Percentiles rank a stretch among this genome's conserved stretches.
These are phyloP conservation scores for Syzygium aqueum DNA, from an alignment of 345 rosid species.

Conservation along the genomic window DNA sequence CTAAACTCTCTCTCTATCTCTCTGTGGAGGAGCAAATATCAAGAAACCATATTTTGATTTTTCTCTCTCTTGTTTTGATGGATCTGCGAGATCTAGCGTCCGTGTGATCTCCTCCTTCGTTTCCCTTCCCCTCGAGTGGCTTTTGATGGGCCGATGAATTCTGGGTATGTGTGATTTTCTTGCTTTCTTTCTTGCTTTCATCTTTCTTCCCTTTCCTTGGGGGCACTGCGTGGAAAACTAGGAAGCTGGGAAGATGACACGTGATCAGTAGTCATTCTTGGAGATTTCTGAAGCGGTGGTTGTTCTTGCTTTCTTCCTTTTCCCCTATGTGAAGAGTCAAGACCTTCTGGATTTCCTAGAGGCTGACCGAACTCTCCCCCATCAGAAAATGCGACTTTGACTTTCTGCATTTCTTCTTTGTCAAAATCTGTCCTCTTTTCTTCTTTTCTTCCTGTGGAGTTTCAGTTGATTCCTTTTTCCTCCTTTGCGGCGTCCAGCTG, in stretches of 20 bases:
- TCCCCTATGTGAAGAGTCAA: not conserved
- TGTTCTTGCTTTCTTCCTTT: not conserved
- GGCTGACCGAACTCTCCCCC: not conserved
- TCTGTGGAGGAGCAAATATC: not conserved
- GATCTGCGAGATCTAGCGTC: slow-evolving; percentile 24
- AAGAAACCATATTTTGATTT: not conserved
- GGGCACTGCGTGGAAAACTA: not conserved
- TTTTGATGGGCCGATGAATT: not conserved
- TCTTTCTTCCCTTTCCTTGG: not conserved
- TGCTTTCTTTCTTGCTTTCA: not conserved
- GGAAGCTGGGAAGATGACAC: not conserved
- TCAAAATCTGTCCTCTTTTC: not conserved
- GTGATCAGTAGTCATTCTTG: not conserved
- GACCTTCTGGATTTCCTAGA: not conserved
- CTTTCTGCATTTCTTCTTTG: not conserved
- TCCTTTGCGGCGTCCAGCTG: not conserved
- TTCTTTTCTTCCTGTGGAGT: not conserved
- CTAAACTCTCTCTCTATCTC: not conserved
- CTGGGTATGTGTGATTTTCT: not conserved
- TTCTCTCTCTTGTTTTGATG: not conserved
- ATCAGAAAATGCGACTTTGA: not conserved
- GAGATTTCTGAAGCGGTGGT: not conserved
- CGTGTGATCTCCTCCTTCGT: slow-evolving; percentile 56
- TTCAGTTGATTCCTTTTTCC: not conserved
- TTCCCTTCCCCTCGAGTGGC: slow-evolving; percentile 25